Evolutionary conservation across 2,329 filamentous ascomycete species (phyloP), one percentile per base, ranked within the genome.

Genomic region (Hymenoscyphus fraxineus): DNA sequence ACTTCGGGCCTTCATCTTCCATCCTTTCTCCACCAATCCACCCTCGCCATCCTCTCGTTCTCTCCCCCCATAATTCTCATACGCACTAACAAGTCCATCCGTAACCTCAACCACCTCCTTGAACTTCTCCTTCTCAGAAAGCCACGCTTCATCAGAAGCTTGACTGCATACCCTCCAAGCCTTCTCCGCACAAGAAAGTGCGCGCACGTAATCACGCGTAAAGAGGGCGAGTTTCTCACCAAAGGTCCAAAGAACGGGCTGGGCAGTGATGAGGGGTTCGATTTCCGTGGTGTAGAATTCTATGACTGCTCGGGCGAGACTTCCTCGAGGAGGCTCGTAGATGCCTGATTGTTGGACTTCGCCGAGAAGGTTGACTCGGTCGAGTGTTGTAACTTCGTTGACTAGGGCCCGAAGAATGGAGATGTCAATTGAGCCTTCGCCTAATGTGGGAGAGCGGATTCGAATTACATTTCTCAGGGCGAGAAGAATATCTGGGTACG

Each of bases 1-100:
- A 75, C 87, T 96, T 71, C 92, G 83, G 0, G 92, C 91, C 83
- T 97, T 98, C 68, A 91, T 91, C 76, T 86, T 90, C 95, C 95
- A 99, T 72, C 88, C 88, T 65, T 83, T 84, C 1, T 91, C 92
- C 2, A 97, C 87, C 38, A 65, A 32, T 2, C 82, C 80, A 32
- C 84, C 83, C 65, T 85, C 84, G 32, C 84, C 83, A 65, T 85
- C 85, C 6, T 82, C 85, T 71, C 74, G 77, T 22, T 87, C 82
- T 68, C 85, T 82, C 0, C 81, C 79, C 0, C 91, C 91, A 71
- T 93, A 87, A 75, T 89, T 92, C 78, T 95, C 91, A 77, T 97
- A 91, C 60, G 90, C 86, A 68, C 91, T 88, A 0, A 95, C 91
- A 54, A 98, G 78, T 74, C 92, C 88, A 63, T 93, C 86, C 0